phyloP scores from a whole-genome alignment of 352 stramenopile genomes.

The Phytopythium mirpurense region DNA sequence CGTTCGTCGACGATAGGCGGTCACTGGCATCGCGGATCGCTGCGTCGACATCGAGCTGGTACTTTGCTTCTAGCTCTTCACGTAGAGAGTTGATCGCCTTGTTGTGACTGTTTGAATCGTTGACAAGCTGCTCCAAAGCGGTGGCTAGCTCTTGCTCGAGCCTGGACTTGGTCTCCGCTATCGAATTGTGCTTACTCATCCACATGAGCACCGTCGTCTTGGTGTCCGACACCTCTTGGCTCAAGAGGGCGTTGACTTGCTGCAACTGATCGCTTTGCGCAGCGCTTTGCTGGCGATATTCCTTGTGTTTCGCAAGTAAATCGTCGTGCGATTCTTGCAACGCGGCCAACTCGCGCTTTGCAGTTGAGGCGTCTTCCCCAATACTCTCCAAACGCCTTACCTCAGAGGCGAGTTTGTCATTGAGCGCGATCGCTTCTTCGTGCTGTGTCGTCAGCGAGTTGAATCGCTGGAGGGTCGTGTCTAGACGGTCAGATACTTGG shows the following conservation, averaged over 20 bases:
- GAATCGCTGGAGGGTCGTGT: not conserved
- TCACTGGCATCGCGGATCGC: not conserved
- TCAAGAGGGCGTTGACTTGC: conserved; percentile 9
- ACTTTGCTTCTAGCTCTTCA: not conserved
- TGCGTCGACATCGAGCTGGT: not conserved
- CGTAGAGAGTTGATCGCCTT: not conserved
- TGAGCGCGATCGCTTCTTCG: not conserved
- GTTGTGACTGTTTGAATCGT: not conserved
- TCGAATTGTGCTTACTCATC: conserved; percentile 59
- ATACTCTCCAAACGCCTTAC: not conserved
- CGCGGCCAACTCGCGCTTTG: not conserved
- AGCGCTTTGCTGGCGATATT: conserved; percentile 9
- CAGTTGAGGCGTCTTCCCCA: not conserved
- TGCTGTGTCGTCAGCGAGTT: not conserved
- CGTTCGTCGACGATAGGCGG: not conserved
- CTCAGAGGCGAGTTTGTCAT: not conserved
- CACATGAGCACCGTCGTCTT: conserved; percentile 66
- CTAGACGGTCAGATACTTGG: not conserved
- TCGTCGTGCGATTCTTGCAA: not conserved
- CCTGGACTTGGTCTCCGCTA: conserved; percentile 23
- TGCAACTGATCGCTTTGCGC: not conserved
- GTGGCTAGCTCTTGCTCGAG: conserved; percentile 24
- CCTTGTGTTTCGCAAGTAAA: conserved; percentile 1
- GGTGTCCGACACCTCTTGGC: conserved; percentile 35
- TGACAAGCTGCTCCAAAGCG: conserved; percentile 21